Conservation (phyloP, 169 alveolate species). For the Amoebophrya sp. region DNA sequence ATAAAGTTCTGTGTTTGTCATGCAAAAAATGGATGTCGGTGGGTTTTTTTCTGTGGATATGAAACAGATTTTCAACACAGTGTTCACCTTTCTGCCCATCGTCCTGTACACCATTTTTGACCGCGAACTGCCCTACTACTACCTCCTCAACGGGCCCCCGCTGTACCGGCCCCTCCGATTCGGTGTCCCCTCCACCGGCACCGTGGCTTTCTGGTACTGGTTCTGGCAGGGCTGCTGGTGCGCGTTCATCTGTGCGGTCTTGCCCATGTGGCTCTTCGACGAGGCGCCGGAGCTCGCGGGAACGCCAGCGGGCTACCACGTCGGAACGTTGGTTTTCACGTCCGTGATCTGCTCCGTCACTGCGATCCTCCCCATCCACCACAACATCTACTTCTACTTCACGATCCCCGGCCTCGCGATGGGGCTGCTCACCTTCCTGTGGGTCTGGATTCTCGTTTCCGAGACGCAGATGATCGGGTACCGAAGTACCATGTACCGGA, state of each 20-base stretch:
- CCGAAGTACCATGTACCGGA: not conserved
- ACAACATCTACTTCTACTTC: not conserved
- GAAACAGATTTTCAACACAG: conserved; percentile 61
- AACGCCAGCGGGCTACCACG: not conserved
- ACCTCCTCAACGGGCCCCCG: not conserved
- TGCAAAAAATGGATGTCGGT: too few relatives aligned
- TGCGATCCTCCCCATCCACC: not conserved
- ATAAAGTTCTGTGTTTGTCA: too few relatives aligned
- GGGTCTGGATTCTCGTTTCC: not conserved
- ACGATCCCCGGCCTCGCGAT: not conserved
- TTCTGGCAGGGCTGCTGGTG: not conserved
- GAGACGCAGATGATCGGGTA: not conserved
- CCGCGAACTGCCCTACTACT: not conserved
- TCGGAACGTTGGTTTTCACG: not conserved
- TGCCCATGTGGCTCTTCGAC: not conserved
- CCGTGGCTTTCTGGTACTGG: not conserved
- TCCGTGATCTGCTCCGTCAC: not conserved
- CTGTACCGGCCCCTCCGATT: not conserved
- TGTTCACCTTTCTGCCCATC: conserved; percentile 62
- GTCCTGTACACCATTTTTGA: conserved; percentile 44
- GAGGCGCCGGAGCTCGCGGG: not conserved
- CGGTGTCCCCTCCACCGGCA: not conserved
- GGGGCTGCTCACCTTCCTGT: not conserved
- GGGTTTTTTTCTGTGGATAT: too few relatives aligned
- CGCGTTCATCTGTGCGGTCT: not conserved